Base-by-base conservation (phyloP, 139 green algal genomes). In the Coelastrella sp. region DNA sequence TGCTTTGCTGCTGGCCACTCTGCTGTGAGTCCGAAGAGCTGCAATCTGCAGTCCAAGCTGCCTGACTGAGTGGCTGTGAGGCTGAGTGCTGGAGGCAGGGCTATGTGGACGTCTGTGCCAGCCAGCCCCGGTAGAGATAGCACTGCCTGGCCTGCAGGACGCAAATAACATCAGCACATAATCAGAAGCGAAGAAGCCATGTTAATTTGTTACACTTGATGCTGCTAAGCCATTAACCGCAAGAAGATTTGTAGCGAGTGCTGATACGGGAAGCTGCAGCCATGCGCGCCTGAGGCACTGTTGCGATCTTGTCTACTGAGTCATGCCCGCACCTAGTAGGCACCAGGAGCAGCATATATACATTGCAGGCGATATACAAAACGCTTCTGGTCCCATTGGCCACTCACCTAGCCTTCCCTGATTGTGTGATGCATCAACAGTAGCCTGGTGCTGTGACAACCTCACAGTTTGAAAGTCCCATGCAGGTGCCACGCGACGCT, bases 141-240 rank as follows among this genome's bases (percentile, higher is more conserved):
- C 73, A 76, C 59, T 7, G 85, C 85, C 17, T 90, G 85, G 17
- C 85, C 85, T 90, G 85, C 54, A n/a, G n/a, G n/a, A n/a, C n/a
- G n/a, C n/a, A n/a, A n/a, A n/a, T n/a, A n/a, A n/a, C n/a, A 5
- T 71, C 11, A 71, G 61, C 61, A 71, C 11, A 13, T 13, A 71
- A 71, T 3, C 1, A 71, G 14, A 71, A 19, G 3, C 3, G 61
- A 71, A 13, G 14, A 71, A 13, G 61, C 14, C 61, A 71, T 71
- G 61, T 19, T 10, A 13, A 71, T 10, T 10, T 71, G 61, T 3
- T 71, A 3, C 11, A 71, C 61, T 71, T 3, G 61, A 5, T 71
- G 61, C 11, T 71, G 3, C 61, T 13, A n/a, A n/a, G n/a, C n/a
- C n/a, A n/a, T n/a, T n/a, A n/a, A n/a, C n/a, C n/a, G n/a, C n/a